Evolutionary conservation across 2,329 filamentous ascomycete genomes (phyloP), one percentile per base, ranked within the genome.

Genomic region (Coniochaeta sp.): DNA sequence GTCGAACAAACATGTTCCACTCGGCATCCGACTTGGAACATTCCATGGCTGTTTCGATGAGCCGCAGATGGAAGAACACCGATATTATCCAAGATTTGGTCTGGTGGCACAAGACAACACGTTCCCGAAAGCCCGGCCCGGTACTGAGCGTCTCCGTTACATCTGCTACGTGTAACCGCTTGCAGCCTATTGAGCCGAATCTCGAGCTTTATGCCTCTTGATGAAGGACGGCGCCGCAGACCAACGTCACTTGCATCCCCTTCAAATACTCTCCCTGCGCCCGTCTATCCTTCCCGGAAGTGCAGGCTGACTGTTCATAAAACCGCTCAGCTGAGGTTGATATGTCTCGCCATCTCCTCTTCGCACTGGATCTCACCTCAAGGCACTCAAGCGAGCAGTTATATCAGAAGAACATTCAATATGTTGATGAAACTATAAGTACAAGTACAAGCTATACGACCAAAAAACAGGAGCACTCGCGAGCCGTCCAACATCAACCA

Each of bases 31-130:
- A n/a, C 33, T 35, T 42, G 38, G 20, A 26, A 42, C 38, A 5
- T 42, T 42, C 38, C 38, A 24, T 26, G 38, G 20, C 38, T 42
- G 38, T 42, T 42, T 42, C 38, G 10, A 42, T 42, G 38, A 42
- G 38, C 38, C 38, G 38, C 38, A 42, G 38, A 24, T 24, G 22
- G 18, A 6, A 42, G 20, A 6, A 8, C 30, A 9, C n/a, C 9
- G 26, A 31, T 31, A 47, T 47, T 30, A 47, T 47, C 45, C 45
- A 47, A 47, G 45, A 47, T 47, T n/a, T n/a, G n/a, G n/a, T n/a
- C n/a, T 47, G 26, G 26, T 26, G 45, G 24, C 12, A 18, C 45
- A 47, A 26, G 14, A 24, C 10, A 32, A 20, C 3, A 26, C 22
- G 4, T 28, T 28, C 16, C 12, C 24, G 42, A 27, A 3, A 42